Conservation (phyloP, 2,329 filamentous ascomycete species). For the Trichoderma lentiforme region DNA sequence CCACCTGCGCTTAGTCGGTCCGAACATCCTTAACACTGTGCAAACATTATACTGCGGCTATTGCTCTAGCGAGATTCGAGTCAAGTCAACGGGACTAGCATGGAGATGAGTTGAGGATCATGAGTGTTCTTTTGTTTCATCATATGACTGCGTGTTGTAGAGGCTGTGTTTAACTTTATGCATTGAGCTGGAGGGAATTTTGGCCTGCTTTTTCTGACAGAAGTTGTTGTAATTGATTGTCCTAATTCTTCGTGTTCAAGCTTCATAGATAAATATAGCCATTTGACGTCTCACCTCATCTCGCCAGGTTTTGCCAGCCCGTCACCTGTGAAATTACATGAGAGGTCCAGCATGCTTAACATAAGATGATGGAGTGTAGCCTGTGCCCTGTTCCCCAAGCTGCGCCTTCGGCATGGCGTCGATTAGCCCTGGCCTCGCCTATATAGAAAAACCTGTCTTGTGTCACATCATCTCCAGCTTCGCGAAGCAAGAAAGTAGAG, state of each 20-base stretch:
- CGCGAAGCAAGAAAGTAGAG: neutral
- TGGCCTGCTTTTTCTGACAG: neutral
- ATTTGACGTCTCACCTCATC: conserved; percentile 1
- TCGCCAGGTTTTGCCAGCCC: neutral
- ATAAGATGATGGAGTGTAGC: neutral
- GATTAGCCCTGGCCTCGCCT: neutral
- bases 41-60: neutral
- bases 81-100: neutral
- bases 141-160: neutral
- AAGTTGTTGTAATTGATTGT: conserved; percentile 2
- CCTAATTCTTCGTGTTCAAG: neutral
- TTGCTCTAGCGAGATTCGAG: neutral
- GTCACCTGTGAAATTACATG: neutral
- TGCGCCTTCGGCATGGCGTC: neutral
- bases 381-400: neutral
- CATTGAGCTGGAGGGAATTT: neutral
- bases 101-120: neutral
- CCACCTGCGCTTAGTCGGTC: neutral
- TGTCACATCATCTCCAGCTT: neutral
- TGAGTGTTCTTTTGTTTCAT: neutral
- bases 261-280: neutral
- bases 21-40: neutral
- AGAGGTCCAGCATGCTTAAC: neutral
- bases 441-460: neutral
- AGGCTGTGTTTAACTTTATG: neutral